A percentile compares a stretch with the other conserved stretches of the same genome.
phyloP scores from a whole-genome alignment of 2,329 filamentous ascomycete genomes.

The Microdochium paspali region DNA sequence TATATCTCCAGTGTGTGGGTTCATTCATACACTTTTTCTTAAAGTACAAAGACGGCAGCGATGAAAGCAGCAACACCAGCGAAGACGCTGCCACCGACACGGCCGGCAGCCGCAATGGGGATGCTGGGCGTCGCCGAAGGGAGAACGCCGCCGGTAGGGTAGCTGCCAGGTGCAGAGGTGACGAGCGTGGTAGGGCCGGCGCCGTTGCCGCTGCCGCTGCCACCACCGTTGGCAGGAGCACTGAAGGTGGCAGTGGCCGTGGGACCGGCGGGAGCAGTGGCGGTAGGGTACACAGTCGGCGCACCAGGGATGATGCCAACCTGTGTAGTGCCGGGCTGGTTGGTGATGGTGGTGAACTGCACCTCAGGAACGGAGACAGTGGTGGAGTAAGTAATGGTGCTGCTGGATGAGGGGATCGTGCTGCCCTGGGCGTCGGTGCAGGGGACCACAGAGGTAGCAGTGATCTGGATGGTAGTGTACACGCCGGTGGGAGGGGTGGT shows the following conservation, averaged over 20 bases:
- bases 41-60: background rate
- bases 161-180: conserved; percentile 26
- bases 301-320: conserved; percentile 30
- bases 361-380: conserved; percentile 34
- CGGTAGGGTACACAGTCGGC: conserved; percentile 9
- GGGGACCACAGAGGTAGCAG: conserved; percentile 41
- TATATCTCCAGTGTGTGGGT: too few relatives aligned
- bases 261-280: conserved; percentile 22
- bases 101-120: conserved; percentile 21
- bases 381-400: conserved; percentile 34
- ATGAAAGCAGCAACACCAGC: conserved; percentile 21
- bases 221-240: conserved; percentile 12
- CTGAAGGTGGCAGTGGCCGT: conserved; percentile 16
- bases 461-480: conserved; percentile 37
- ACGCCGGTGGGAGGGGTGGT: conserved; percentile 27
- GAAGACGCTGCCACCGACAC: conserved; percentile 33
- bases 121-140: conserved; percentile 12
- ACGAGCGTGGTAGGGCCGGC: conserved; percentile 23
- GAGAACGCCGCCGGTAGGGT: conserved; percentile 20
- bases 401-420: conserved; percentile 39
- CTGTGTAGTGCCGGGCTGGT: conserved; percentile 23
- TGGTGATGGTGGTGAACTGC: conserved; percentile 22
- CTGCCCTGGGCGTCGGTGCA: conserved; percentile 35
- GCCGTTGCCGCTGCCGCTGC: conserved; percentile 16
- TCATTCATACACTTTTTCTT: background rate